phyloP scores from a whole-genome alignment of 192 early-diverging fungal genomes.

The Kickxella alabastrina region DNA sequence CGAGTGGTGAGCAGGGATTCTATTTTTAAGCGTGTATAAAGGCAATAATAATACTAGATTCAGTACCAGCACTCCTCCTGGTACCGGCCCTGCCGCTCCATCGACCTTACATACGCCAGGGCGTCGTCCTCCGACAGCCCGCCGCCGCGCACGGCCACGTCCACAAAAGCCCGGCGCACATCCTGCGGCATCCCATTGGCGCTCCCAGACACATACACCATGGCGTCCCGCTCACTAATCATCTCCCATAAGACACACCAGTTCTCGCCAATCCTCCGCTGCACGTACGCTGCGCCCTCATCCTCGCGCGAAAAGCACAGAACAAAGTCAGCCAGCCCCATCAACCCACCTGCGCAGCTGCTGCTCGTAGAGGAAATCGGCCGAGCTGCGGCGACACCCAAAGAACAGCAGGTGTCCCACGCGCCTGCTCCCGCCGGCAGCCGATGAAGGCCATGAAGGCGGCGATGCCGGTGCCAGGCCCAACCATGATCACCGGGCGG shows the following conservation, averaged over 20 bases:
- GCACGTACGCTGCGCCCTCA: constrained; percentile 22
- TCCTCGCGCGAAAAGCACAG: constrained; percentile 90
- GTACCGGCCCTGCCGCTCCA: constrained; percentile 67
- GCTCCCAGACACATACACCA: constrained; percentile 67
- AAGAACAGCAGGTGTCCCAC: constrained; percentile 72
- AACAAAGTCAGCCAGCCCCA: constrained; percentile 57
- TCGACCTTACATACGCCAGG: constrained; percentile 50
- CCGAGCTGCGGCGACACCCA: constrained; percentile 68
- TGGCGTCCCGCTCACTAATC: constrained; percentile 53
- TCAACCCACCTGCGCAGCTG: constrained; percentile 59
- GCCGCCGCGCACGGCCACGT: constrained; percentile 10
- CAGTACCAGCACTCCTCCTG: constrained; percentile 85
- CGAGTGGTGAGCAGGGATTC: not conserved
- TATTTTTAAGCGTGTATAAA: not conserved
- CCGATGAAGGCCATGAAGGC: constrained; percentile 82
- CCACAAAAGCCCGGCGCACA: constrained; percentile 10
- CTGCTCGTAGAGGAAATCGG: constrained; percentile 71
- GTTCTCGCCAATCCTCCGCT: constrained; percentile 21
- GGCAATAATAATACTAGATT: not conserved
- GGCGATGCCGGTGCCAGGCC: constrained; percentile 87
- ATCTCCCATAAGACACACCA: constrained; percentile 55
- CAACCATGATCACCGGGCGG: constrained; percentile 74
- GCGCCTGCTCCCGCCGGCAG: constrained; percentile 46
- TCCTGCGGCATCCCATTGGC: constrained; percentile 12
- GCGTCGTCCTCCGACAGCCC: constrained; percentile 55